phyloP scores from a whole-genome alignment of 805 yeast genomes.

The Candida sithepensis region DNA sequence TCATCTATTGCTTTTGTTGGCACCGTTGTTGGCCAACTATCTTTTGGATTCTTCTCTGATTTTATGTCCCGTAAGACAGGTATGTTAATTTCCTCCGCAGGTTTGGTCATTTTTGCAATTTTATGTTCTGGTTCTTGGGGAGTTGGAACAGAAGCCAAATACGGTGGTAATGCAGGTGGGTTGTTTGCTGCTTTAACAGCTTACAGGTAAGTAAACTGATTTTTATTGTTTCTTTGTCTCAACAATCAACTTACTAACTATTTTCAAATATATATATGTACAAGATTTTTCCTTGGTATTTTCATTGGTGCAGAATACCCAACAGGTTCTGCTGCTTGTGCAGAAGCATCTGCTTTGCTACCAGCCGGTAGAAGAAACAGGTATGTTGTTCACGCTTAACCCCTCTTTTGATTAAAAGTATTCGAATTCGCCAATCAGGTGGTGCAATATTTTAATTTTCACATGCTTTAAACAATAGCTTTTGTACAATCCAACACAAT shows the following conservation, averaged over 20 bases:
- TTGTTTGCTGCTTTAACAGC: conserved; percentile 80
- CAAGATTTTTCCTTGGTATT: conserved; percentile 79
- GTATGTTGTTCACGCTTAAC: conserved; percentile 6
- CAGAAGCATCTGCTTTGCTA: conserved; percentile 79
- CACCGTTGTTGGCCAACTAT: conserved; percentile 80
- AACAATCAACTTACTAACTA: not conserved
- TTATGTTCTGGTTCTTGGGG: conserved; percentile 90
- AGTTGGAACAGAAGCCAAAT: conserved; percentile 36
- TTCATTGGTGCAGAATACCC: conserved; percentile 97
- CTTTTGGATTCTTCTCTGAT: conserved; percentile 81
- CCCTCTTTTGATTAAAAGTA: too few relatives aligned
- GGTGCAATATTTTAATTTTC: too few relatives aligned
- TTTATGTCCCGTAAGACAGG: conserved; percentile 76
- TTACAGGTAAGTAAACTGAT: conserved; percentile 37
- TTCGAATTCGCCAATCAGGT: too few relatives aligned
- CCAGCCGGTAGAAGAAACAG: conserved; percentile 76
- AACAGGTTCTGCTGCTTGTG: conserved; percentile 88
- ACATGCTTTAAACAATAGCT: too few relatives aligned
- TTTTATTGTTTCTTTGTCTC: too few relatives aligned
- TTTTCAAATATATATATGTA: not conserved
- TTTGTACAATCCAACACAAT: too few relatives aligned
- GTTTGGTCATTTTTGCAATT: conserved; percentile 74
- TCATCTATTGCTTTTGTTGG: conserved; percentile 90
- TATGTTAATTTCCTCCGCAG: conserved; percentile 73
- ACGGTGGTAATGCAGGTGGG: conserved; percentile 59